A percentile compares a stretch with the other conserved stretches of the same genome.
These are phyloP conservation scores for Vigna unguiculata DNA, from an alignment of 306 rosid species.

Conservation along the genomic window DNA sequence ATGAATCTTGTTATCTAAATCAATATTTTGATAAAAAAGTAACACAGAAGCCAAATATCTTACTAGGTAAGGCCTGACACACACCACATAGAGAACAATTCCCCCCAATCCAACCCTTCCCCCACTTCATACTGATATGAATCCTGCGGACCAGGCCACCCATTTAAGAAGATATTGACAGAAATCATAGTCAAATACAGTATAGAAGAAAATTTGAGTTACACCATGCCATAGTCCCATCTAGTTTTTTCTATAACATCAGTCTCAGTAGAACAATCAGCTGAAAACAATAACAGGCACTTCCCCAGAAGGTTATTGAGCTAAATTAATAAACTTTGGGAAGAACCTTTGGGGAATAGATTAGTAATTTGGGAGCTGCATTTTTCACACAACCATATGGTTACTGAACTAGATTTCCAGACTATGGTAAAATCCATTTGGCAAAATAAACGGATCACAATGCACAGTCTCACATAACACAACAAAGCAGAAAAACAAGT, in stretches of 20 bases:
- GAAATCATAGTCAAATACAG: slow-evolving; percentile 8
- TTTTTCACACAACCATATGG: not conserved
- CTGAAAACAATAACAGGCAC: slow-evolving; percentile 17
- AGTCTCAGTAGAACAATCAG: slow-evolving; percentile 19
- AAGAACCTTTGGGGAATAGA: not conserved
- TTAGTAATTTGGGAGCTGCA: not conserved
- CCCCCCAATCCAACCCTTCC: slow-evolving; percentile 18
- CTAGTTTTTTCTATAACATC: slow-evolving; percentile 24
- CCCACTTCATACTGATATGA: not conserved
- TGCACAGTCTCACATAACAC: not conserved
- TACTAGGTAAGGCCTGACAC: not conserved
- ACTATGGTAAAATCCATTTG: not conserved
- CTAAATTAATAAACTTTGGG: not conserved
- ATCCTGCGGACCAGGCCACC: not conserved
- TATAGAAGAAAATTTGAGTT: slow-evolving; percentile 1
- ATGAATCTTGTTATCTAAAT: not conserved
- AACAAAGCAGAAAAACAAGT: not conserved
- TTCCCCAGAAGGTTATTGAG: too few relatives aligned
- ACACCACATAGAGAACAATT: not conserved
- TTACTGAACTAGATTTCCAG: not conserved
- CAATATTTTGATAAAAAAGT: slow-evolving; percentile 27
- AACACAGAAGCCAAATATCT: slow-evolving; percentile 24
- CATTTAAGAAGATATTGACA: slow-evolving; percentile 20
- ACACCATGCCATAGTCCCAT: slow-evolving; percentile 19
- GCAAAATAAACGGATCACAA: slow-evolving; percentile 6